These are phyloP conservation scores for Falciphora oryzae DNA, from an alignment of 2,329 filamentous ascomycete genomes.

Conservation along the genomic window DNA sequence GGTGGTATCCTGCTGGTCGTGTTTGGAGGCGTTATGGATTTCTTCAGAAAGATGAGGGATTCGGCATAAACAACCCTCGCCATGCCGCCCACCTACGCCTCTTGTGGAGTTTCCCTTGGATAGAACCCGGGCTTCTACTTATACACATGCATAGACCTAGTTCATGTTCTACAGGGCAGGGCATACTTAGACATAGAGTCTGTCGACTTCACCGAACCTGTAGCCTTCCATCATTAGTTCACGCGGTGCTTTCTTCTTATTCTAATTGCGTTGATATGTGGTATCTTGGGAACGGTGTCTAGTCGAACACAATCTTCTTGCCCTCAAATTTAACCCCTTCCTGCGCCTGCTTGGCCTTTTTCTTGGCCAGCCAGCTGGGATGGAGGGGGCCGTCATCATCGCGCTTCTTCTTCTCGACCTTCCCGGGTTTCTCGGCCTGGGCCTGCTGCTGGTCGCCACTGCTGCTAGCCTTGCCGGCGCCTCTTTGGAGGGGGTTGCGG, in stretches of 20 bases:
- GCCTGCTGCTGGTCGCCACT: constrained; percentile 8
- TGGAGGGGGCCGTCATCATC: constrained; percentile 45
- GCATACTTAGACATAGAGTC: no score
- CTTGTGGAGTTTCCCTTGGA: no score
- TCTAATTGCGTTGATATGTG: no score
- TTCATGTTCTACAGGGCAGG: no score
- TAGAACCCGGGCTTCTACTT: no score
- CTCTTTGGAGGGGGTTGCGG: constrained; percentile 24
- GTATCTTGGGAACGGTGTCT: not conserved
- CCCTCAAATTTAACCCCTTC: constrained; percentile 48
- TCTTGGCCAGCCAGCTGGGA: constrained; percentile 59
- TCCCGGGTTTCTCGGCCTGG: constrained; percentile 15
- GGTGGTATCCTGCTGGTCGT: constrained; percentile 72
- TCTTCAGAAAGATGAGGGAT: constrained; percentile 65
- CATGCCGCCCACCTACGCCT: no score
- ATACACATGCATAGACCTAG: no score
- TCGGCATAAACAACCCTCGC: not conserved
- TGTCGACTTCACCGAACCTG: no score
- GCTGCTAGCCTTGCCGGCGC: constrained; percentile 12
- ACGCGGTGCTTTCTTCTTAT: no score
- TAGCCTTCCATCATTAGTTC: no score
- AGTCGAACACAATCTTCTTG: constrained; percentile 54
- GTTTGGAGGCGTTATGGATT: constrained; percentile 86
- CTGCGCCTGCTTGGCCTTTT: constrained; percentile 53
- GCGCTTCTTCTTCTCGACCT: constrained; percentile 15